Evolutionary conservation across 495 filamentous ascomycete species (phyloP).

Genomic region (Articulospora tetracladia): DNA sequence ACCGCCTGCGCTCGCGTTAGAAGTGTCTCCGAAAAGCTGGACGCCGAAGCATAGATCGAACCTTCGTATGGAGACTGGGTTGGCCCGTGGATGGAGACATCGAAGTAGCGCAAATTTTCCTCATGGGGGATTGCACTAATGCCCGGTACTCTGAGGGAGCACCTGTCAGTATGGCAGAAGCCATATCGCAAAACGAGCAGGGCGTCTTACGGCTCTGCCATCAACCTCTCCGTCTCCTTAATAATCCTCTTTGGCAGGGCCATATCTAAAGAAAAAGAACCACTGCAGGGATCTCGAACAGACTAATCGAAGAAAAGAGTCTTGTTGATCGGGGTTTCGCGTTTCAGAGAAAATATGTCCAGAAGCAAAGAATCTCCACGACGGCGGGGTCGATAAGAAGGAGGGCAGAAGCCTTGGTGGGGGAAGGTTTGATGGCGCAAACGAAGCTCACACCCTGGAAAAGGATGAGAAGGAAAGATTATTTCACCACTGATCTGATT

Average conservation of each 20-base stretch:
- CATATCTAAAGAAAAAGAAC: constrained; percentile 5
- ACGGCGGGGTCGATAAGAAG: neutral
- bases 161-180: constrained; percentile 2
- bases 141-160: constrained; percentile 70
- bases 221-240: constrained; percentile 96
- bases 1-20: constrained; percentile 55
- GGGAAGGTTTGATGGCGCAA: neutral
- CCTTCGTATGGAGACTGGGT: constrained; percentile 92
- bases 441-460: neutral
- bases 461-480: too few species aligned
- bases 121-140: constrained; percentile 98
- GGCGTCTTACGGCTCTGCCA: constrained; percentile 83
- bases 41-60: constrained; percentile 29
- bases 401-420: neutral
- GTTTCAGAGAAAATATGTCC: too few species aligned
- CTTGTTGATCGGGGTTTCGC: neutral
- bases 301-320: neutral
- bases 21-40: neutral
- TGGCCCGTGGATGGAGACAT: constrained; percentile 94
- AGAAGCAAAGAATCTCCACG: neutral
- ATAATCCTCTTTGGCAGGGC: constrained; percentile 93
- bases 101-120: constrained; percentile 97
- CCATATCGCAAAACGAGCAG: neutral
- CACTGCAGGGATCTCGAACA: neutral
- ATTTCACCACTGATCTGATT: neutral